Conservation (phyloP, 352 stramenopile genomes). For the Globisporangium spiculum region DNA sequence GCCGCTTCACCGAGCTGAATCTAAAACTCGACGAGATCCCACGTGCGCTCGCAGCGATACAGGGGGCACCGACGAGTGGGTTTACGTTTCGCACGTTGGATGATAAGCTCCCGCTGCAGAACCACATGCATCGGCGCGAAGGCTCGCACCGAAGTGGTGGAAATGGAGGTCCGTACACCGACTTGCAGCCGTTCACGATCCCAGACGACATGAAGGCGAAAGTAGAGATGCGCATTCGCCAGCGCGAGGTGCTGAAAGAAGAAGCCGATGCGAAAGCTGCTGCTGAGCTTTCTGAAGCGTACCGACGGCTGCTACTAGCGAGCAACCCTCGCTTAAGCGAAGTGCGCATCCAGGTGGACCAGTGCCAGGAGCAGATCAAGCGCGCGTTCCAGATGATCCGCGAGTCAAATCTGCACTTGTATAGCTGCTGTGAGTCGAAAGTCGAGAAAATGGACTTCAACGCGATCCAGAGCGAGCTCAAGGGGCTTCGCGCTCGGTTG, state of each 20-base stretch:
- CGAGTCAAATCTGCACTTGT: constrained; percentile 62
- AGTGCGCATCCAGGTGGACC: constrained; percentile 53
- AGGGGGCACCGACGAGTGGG: constrained; percentile 20
- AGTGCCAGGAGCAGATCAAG: constrained; percentile 68
- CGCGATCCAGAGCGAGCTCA: constrained; percentile 49
- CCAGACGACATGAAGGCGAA: constrained; percentile 78
- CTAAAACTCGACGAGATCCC: constrained; percentile 67
- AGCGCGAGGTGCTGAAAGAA: constrained; percentile 47
- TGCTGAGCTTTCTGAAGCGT: constrained; percentile 54
- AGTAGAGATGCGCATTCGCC: constrained; percentile 64
- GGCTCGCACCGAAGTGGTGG: constrained; percentile 13
- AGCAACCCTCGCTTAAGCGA: constrained; percentile 61
- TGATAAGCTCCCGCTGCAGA: constrained; percentile 56
- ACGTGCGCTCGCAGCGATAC: constrained; percentile 42
- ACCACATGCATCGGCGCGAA: constrained; percentile 38
- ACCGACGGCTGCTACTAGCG: constrained; percentile 53
- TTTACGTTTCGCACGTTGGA: constrained; percentile 54
- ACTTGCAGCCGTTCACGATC: constrained; percentile 72
- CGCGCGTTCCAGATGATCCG: constrained; percentile 64
- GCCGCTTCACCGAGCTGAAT: constrained; percentile 51
- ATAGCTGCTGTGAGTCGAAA: constrained; percentile 63
- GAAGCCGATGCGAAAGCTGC: constrained; percentile 42
- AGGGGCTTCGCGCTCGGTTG: constrained; percentile 38
- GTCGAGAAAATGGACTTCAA: constrained; percentile 48
- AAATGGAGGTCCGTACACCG: constrained; percentile 44